phyloP scores from a whole-genome alignment of 208 protist genomes.

The Trypanosoma grayi region DNA sequence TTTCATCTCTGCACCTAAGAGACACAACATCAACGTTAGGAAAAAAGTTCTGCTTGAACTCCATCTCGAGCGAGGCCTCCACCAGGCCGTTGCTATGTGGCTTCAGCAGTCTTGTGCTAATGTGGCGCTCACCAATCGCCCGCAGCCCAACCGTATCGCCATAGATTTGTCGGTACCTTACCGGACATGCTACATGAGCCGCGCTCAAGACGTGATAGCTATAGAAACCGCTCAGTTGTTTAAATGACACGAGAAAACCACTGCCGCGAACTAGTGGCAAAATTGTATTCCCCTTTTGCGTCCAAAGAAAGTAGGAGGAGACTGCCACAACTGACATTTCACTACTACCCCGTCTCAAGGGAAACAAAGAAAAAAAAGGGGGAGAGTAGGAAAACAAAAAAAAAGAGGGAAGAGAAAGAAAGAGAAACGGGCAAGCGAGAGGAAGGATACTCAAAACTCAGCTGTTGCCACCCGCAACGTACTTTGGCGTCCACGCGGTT shows the following conservation, averaged over 20 bases:
- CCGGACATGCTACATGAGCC: conserved; percentile 79
- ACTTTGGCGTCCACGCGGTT: no score
- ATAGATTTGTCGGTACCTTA: conserved; percentile 59
- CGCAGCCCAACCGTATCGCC: conserved; percentile 65
- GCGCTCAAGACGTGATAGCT: conserved; percentile 80
- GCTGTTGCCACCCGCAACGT: neutral
- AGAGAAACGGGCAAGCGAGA: neutral
- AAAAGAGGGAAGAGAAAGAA: conserved; percentile 2
- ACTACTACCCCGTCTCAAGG: no score
- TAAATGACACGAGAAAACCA: conserved; percentile 75
- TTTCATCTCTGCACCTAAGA: conserved; percentile 52
- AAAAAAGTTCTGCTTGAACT: conserved; percentile 64
- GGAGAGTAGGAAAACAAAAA: conserved; percentile 8
- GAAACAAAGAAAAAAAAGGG: conserved; percentile 30
- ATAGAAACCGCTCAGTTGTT: conserved; percentile 71
- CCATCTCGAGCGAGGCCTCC: conserved; percentile 43
- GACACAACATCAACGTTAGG: conserved; percentile 74
- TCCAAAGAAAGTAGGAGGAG: conserved; percentile 89
- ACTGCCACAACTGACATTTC: conserved; percentile 71
- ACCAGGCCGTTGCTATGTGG: conserved; percentile 30
- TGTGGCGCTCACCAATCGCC: conserved; percentile 85
- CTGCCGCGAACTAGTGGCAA: conserved; percentile 82
- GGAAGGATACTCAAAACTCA: neutral
- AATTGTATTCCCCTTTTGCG: conserved; percentile 81
- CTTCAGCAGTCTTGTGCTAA: conserved; percentile 64